A percentile compares a stretch with the other conserved stretches of the same genome.
Conservation (phyloP, 768 basidiomycete species). For the Collybia sordida region DNA sequence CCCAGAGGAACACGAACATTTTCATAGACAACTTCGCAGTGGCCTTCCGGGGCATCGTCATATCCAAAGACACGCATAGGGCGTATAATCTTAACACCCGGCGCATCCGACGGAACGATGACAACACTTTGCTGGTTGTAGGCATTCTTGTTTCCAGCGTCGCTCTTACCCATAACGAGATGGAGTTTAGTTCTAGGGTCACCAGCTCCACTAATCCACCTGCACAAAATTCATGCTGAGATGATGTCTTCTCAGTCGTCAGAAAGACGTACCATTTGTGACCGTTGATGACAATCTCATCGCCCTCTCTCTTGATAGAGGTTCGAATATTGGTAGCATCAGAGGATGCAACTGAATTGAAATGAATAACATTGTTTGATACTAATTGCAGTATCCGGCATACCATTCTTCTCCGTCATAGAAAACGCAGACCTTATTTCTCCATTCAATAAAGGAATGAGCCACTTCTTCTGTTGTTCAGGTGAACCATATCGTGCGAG, state of each 20-base stretch:
- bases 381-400: constrained; percentile 6
- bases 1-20: constrained; percentile 86
- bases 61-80: constrained; percentile 94
- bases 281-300: constrained; percentile 91
- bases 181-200: constrained; percentile 89
- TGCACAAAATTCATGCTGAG: constrained; percentile 23
- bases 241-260: background rate
- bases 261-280: constrained; percentile 79
- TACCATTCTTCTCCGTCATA: constrained; percentile 95
- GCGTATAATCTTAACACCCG: constrained; percentile 88
- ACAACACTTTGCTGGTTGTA: constrained; percentile 93
- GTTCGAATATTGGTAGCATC: constrained; percentile 96
- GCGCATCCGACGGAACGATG: constrained; percentile 84
- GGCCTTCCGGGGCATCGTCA: constrained; percentile 95
- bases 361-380: constrained; percentile 9
- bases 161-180: constrained; percentile 93
- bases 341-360: constrained; percentile 74
- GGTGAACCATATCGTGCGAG: constrained; percentile 91
- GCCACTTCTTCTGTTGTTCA: constrained; percentile 90
- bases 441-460: constrained; percentile 84
- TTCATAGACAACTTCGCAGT: constrained; percentile 93
- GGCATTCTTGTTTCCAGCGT: constrained; percentile 72
- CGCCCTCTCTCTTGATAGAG: constrained; percentile 78
- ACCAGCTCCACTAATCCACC: constrained; percentile 98
- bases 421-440: constrained; percentile 93